Percentiles rank a stretch among this genome's conserved stretches.
phyloP scores from a whole-genome alignment of 78 protist species.

The Dictyostelium intermedium region DNA sequence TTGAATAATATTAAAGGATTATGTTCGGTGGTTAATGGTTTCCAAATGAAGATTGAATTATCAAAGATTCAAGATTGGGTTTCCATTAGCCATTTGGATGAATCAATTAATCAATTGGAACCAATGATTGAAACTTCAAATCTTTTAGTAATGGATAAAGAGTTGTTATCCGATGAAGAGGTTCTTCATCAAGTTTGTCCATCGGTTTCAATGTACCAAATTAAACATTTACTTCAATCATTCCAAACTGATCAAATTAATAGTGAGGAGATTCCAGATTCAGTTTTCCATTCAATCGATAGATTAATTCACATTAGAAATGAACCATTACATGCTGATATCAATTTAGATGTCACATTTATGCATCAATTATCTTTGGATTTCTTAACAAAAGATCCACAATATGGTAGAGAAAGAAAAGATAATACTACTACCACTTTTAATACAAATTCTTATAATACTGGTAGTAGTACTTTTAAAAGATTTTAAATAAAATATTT shows the following conservation, averaged over 20 bases:
- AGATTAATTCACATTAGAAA: not conserved
- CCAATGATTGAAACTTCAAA: slow-evolving; percentile 58
- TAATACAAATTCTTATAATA: not conserved
- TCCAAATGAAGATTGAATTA: slow-evolving; percentile 56
- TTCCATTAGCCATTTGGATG: slow-evolving; percentile 1
- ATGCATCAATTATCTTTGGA: slow-evolving; percentile 66
- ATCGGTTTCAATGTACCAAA: slow-evolving; percentile 26
- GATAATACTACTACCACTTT: not conserved
- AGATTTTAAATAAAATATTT: not conserved
- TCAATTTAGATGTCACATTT: slow-evolving; percentile 39
- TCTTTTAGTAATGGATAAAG: slow-evolving; percentile 63
- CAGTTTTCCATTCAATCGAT: not conserved
- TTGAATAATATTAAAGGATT: slow-evolving; percentile 33
- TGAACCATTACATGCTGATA: slow-evolving; percentile 10
- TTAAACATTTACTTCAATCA: slow-evolving; percentile 1
- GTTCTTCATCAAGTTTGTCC: slow-evolving; percentile 44
- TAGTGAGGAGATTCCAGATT: slow-evolving; percentile 16
- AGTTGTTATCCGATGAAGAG: slow-evolving; percentile 11
- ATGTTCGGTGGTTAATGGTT: slow-evolving; percentile 47
- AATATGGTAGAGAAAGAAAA: slow-evolving; percentile 30
- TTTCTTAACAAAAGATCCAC: slow-evolving; percentile 41
- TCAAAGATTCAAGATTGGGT: slow-evolving; percentile 71
- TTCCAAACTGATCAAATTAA: slow-evolving; percentile 45
- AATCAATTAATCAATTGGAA: slow-evolving; percentile 6
- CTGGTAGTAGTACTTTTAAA: not conserved